Base-by-base conservation (phyloP, 2,329 filamentous ascomycete species). In the Leptodontidium sp. region DNA sequence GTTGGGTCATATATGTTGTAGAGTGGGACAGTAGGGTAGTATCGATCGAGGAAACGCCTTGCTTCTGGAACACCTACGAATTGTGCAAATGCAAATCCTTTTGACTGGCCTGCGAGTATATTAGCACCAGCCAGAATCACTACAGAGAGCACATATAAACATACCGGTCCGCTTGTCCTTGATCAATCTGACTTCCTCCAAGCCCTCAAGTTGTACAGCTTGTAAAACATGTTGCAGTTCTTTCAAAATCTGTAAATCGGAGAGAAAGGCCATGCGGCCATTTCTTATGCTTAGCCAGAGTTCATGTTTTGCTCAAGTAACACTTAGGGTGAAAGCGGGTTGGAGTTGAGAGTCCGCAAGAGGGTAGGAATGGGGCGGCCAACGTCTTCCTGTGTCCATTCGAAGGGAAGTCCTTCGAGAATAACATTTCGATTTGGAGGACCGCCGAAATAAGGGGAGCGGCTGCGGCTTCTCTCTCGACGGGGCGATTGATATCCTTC, bases 181-280 rank as follows among this genome's bases (percentile, higher is more conserved):
- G 73, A 88, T 88, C 63, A 88, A 80, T 21, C 85, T 82, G 59
- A 88, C 80, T 73, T 87, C 85, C 74, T 88, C 85, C 69, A 88
- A 78, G n/a, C 81, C 81, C 67, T 84, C 80, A 70, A 86, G 79
- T 74, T 82, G 79, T 72, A 87, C 80, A 70, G 86, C 79, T 74
- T 82, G 79, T 72, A 87, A 84, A 72, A 81, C 81, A 73, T 85
- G 81, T 73, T 80, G 80, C 74, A 88, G 80, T 81, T 88, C 86
- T 79, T 81, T 81, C 74, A 82, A 81, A 77, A 88, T 86, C 86
- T 88, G 80, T 84, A 81, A 73, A 71, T 64, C 69, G 70, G 65
- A 74, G 74, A 71, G 66, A 75, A 73, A 66, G 75, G 75, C 78
- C 76, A 76, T 66, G 65, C 64, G 76, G 75, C 77, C 77, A 76